These are phyloP conservation scores for Cryomyces minteri DNA, from an alignment of 495 filamentous ascomycete species.

Conservation along the genomic window DNA sequence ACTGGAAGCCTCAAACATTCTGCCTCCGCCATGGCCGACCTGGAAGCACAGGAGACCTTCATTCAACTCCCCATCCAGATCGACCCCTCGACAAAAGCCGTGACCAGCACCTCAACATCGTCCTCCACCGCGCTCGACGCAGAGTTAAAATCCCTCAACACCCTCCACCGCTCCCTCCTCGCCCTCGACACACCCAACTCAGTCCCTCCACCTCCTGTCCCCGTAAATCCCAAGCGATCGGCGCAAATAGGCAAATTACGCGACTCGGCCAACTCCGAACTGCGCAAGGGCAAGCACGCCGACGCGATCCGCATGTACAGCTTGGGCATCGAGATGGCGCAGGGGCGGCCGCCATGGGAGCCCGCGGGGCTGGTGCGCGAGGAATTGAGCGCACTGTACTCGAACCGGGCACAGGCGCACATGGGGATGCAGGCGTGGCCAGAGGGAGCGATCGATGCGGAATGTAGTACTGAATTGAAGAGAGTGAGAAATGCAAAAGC, in stretches of 20 bases:
- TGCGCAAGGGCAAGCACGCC: conserved; percentile 51
- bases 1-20: too few relatives aligned
- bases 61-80: conserved; percentile 63
- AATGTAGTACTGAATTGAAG: conserved; percentile 79
- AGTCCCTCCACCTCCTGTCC: conserved; percentile 36
- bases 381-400: conserved; percentile 59
- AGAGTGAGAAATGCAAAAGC: conserved; percentile 75
- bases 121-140: conserved; percentile 11
- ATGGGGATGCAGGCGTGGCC: conserved; percentile 66
- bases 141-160: conserved; percentile 19
- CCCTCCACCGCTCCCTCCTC: conserved; percentile 18
- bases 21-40: conserved; percentile 28
- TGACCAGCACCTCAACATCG: conserved; percentile 8
- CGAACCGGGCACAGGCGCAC: conserved; percentile 78
- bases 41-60: conserved; percentile 45
- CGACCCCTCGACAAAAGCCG: conserved; percentile 58
- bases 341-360: conserved; percentile 71
- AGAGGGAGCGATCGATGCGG: conserved; percentile 68
- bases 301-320: conserved; percentile 71
- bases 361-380: conserved; percentile 63
- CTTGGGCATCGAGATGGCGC: conserved; percentile 72
- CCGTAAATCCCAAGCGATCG: conserved; percentile 68
- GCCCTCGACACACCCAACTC: conserved; percentile 14
- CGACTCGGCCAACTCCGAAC: conserved; percentile 65
- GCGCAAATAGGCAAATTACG: conserved; percentile 80